A percentile compares a stretch with the other conserved stretches of the same genome.
Conservation (phyloP, 1,284 basidiomycete genomes). For the Trametes pubescens region DNA sequence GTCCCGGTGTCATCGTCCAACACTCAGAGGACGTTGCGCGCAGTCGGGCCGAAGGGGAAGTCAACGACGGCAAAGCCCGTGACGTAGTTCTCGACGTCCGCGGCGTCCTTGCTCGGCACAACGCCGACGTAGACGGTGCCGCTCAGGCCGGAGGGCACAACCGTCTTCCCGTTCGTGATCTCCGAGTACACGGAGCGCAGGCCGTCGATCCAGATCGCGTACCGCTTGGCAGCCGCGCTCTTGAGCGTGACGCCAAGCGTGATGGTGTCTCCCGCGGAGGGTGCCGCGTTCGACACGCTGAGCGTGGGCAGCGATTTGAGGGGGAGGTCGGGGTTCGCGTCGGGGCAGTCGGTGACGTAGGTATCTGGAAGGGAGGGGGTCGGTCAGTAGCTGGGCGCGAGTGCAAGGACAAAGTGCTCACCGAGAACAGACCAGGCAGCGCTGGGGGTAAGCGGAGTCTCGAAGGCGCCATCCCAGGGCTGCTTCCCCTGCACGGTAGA, state of each 20-base stretch:
- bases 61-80: slow-evolving; percentile 28
- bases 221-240: slow-evolving; percentile 14
- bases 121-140: slow-evolving; percentile 32
- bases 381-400: background rate
- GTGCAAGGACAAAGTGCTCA: background rate
- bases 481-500: slow-evolving; percentile 52
- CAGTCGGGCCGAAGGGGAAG: slow-evolving; percentile 24
- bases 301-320: slow-evolving; percentile 48
- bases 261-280: slow-evolving; percentile 39
- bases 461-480: slow-evolving; percentile 65
- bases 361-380: slow-evolving; percentile 19
- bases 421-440: slow-evolving; percentile 43
- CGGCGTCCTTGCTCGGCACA: slow-evolving; percentile 24
- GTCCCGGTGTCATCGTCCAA: background rate
- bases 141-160: slow-evolving; percentile 28
- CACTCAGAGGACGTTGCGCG: slow-evolving; percentile 1
- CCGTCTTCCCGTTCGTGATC: slow-evolving; percentile 27
- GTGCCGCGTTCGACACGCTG: slow-evolving; percentile 35
- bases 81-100: slow-evolving; percentile 22
- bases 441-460: slow-evolving; percentile 58
- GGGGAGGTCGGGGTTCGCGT: slow-evolving; percentile 48
- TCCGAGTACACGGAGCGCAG: slow-evolving; percentile 22
- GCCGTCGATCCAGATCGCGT: slow-evolving; percentile 31
- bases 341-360: slow-evolving; percentile 46
- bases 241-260: slow-evolving; percentile 36